phyloP scores from a whole-genome alignment of 805 yeast species.

The Metschnikowia cerradonensis region DNA sequence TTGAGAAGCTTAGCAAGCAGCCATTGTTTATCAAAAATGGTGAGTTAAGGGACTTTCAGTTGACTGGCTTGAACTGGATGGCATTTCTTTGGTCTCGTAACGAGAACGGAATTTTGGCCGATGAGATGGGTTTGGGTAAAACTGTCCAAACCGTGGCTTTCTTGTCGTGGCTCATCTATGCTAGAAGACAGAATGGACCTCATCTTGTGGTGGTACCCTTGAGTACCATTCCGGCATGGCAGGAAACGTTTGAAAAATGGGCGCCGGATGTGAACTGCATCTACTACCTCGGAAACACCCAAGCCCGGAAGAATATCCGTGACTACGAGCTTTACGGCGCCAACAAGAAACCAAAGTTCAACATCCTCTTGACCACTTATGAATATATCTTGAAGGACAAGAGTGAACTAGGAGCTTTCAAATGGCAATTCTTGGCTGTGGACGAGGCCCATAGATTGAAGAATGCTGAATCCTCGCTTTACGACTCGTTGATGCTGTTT shows the following conservation, averaged over 20 bases:
- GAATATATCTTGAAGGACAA: constrained; percentile 93
- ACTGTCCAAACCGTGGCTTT: constrained; percentile 96
- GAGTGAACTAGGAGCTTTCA: constrained; percentile 69
- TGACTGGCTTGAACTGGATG: constrained; percentile 99
- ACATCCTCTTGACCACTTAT: constrained; percentile 88
- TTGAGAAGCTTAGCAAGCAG: constrained; percentile 81
- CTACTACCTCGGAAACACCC: constrained; percentile 88
- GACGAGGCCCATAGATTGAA: constrained; percentile 98
- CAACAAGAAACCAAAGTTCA: constrained; percentile 78
- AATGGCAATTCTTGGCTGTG: constrained; percentile 96
- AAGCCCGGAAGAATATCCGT: constrained; percentile 75
- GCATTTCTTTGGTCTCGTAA: constrained; percentile 97
- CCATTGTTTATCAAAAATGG: constrained; percentile 90
- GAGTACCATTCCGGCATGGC: constrained; percentile 98
- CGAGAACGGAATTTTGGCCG: constrained; percentile 96
- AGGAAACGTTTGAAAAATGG: constrained; percentile 97
- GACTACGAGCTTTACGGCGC: constrained; percentile 73
- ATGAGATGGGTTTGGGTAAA: constrained; percentile 98
- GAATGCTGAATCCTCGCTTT: constrained; percentile 88
- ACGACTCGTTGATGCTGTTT: constrained; percentile 81
- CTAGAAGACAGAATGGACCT: constrained; percentile 96
- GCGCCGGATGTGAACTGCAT: constrained; percentile 93
- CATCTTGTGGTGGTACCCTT: constrained; percentile 94
- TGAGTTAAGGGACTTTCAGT: constrained; percentile 91
- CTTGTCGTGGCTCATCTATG: constrained; percentile 89